Percentiles rank a stretch among this genome's conserved stretches.
These are phyloP conservation scores for Saccharomyces cerevisiae DNA, from an alignment of 805 yeast species.

Conservation along the genomic window DNA sequence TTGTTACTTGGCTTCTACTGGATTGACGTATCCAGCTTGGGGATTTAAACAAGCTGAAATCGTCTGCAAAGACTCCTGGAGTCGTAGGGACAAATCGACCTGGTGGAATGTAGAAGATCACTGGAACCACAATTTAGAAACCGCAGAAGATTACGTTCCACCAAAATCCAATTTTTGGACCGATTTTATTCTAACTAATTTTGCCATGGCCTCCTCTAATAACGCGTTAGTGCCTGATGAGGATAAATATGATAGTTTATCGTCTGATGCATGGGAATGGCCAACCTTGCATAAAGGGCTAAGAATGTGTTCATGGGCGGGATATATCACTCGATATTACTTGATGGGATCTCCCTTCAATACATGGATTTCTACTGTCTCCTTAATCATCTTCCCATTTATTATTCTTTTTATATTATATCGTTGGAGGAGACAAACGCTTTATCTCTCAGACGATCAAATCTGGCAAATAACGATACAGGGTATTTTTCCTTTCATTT, in stretches of 20 bases:
- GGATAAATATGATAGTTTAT: slow-evolving; percentile 63
- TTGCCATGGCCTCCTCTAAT: slow-evolving; percentile 84
- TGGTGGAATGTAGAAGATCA: slow-evolving; percentile 85
- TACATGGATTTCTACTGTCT: slow-evolving; percentile 64
- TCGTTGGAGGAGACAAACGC: slow-evolving; percentile 64
- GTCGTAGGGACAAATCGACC: slow-evolving; percentile 67
- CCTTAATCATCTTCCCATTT: slow-evolving; percentile 44
- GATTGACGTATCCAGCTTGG: slow-evolving; percentile 82
- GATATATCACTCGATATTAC: slow-evolving; percentile 51
- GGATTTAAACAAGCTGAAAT: slow-evolving; percentile 98
- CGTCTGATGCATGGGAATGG: slow-evolving; percentile 83
- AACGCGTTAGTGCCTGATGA: slow-evolving; percentile 73
- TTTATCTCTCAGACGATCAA: slow-evolving; percentile 36
- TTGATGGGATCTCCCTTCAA: slow-evolving; percentile 71
- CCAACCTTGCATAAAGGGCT: slow-evolving; percentile 71
- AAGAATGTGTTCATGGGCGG: slow-evolving; percentile 68
- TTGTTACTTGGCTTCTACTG: slow-evolving; percentile 83
- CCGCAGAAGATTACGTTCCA: slow-evolving; percentile 38
- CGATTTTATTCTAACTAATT: slow-evolving; percentile 65
- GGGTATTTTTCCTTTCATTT: slow-evolving; percentile 77
- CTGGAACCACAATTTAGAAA: slow-evolving; percentile 48
- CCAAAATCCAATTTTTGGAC: slow-evolving; percentile 73
- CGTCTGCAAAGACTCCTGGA: slow-evolving; percentile 63
- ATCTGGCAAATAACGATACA: slow-evolving; percentile 44
- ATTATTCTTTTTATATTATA: slow-evolving; percentile 35